Evolutionary conservation across 2,329 filamentous ascomycete species (phyloP).

Genomic region (Talaromyces islandicus): DNA sequence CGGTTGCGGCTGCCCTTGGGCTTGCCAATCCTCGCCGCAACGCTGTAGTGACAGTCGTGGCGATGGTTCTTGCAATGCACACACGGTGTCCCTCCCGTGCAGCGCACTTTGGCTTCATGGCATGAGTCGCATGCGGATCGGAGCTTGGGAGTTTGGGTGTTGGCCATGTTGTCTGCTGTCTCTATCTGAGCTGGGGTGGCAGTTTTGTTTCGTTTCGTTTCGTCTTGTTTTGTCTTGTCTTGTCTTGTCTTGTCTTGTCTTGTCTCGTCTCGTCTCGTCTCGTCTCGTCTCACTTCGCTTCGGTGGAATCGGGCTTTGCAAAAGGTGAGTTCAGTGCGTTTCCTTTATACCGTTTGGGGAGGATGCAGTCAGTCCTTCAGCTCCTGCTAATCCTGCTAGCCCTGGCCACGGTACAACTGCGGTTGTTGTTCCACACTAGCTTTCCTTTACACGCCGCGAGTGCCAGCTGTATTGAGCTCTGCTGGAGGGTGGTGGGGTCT

Average conservation of each 20-base stretch:
- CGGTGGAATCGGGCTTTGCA: neutral
- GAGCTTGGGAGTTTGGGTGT: slow-evolving; percentile 11
- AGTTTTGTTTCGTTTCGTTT: no score
- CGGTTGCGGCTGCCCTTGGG: slow-evolving; percentile 12
- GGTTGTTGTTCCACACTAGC: neutral
- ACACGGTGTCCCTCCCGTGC: slow-evolving; percentile 10
- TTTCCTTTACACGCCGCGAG: neutral
- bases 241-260: no score
- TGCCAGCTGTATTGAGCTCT: neutral
- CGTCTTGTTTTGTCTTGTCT: no score
- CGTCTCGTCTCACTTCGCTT: no score
- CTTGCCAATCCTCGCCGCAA: slow-evolving; percentile 10
- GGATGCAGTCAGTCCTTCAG: neutral
- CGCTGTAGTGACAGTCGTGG: slow-evolving; percentile 11
- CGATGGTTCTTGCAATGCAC: slow-evolving; percentile 9
- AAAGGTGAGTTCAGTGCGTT: neutral
- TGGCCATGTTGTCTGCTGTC: neutral
- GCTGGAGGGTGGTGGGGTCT: neutral
- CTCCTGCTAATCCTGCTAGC: neutral
- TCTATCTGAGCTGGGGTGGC: no score
- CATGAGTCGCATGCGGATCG: slow-evolving; percentile 12
- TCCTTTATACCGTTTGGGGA: neutral
- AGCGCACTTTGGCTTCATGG: slow-evolving; percentile 12
- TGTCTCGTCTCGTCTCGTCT: no score
- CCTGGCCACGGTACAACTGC: neutral